Base-by-base conservation (phyloP, 1,139 yeast species). In the Geotrichum histeridarum region DNA sequence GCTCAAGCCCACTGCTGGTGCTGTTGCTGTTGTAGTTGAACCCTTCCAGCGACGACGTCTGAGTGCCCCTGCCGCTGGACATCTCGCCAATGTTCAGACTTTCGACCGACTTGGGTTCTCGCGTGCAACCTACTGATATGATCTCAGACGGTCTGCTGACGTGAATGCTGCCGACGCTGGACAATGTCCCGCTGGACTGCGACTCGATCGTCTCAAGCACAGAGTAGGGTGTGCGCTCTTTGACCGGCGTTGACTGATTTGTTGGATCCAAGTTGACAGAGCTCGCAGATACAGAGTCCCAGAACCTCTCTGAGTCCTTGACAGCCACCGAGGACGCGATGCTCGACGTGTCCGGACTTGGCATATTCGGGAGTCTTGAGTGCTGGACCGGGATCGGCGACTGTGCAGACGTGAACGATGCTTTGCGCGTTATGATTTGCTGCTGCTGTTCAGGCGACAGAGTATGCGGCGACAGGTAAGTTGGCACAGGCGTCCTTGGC, bases 231-330 rank as follows among this genome's bases (percentile, higher is more conserved):
- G 12, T 14, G 15, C 35, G 51, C 39, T 32, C 38, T 11, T n/a
- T 12, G 12, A 48, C 38, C 1, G 41, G 45, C 8, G 46, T 32
- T 1, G 46, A 39, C 31, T 32, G 18, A 12, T 18, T 11, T 3
- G 15, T 9, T 2, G 46, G 41, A 30, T 12, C 33, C 2, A 39
- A 3, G 17, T 17, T 22, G n/a, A 41, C 14, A 5, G 48, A 35
- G 36, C 12, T 7, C 17, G 30, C 44, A 31, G 41, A 33, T n/a
- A 15, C 11, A 15, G 45, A 15, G 17, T 35, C 39, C 32, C 39
- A 41, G 31, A 41, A 39, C 9, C 32, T 14, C 32, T 48, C 51
- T 9, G 51, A 48, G 14, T 48, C 51, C 46, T 47, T 47, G 14
- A 48, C 42, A 14, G 33, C 43, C 8, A 41, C 33, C 31, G 48